These are phyloP conservation scores for Rhinocladiella mackenziei DNA, from an alignment of 2,329 filamentous ascomycete genomes.

Conservation along the genomic window DNA sequence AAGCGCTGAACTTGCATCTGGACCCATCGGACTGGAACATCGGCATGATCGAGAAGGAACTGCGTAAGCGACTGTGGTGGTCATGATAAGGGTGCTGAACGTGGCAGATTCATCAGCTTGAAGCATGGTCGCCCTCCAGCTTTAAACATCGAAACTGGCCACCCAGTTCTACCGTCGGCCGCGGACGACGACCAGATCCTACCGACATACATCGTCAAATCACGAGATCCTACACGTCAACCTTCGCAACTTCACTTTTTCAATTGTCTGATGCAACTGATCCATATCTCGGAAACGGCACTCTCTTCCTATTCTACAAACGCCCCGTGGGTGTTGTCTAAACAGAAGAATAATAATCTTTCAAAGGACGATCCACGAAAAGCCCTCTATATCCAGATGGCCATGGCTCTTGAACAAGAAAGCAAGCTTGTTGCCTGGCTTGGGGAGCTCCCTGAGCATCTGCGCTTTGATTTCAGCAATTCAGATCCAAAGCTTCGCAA, in stretches of 20 bases:
- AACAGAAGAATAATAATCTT: not conserved
- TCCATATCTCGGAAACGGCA: conserved; percentile 5
- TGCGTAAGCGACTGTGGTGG: conserved; percentile 5
- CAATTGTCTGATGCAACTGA: conserved; percentile 5
- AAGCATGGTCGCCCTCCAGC: conserved; percentile 3
- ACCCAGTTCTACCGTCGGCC: not conserved
- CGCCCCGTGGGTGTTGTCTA: not conserved
- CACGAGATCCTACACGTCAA: not conserved
- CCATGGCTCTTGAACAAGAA: conserved; percentile 7
- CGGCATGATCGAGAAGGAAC: conserved; percentile 5
- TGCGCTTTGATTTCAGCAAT: conserved; percentile 1
- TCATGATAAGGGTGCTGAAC: not conserved
- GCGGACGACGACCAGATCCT: conserved; percentile 3
- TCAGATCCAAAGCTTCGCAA: conserved; percentile 2
- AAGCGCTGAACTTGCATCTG: conserved; percentile 5
- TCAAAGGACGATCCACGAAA: not conserved
- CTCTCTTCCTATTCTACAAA: conserved; percentile 1
- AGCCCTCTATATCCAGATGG: conserved; percentile 5
- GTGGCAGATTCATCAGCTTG: not conserved
- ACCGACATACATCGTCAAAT: not conserved
- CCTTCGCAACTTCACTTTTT: conserved; percentile 2
- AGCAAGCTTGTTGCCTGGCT: conserved; percentile 7
- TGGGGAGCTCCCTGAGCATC: not conserved
- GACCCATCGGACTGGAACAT: conserved; percentile 7
- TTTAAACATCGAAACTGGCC: not conserved